Base-by-base conservation (phyloP, 2,329 filamentous ascomycete species). In the Aspergillus amoenus region DNA sequence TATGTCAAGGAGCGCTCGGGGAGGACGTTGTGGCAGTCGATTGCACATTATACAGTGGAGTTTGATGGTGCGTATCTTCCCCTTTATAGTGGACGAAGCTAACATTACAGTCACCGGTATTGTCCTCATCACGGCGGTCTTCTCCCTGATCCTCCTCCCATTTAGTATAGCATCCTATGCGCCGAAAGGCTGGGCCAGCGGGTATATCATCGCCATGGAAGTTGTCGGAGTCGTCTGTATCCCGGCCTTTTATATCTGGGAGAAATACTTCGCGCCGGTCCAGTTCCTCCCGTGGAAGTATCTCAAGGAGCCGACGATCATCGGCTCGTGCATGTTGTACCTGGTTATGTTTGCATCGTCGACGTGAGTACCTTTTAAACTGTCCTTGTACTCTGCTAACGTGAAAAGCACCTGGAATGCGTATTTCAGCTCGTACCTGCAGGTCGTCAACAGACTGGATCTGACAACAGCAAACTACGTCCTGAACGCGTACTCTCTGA, bases 71-170 rank as follows among this genome's bases (percentile, higher is more conserved):
- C 9, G 27, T 30, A 30, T 9, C 24, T 24, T 5, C 24, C 4
- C 7, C 7, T 24, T 24, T 24, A 18, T 18, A 18, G 18, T 18
- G 18, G 18, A 18, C 18, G 18, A 18, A 18, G 18, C 27, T 30
- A 30, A 30, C 9, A 30, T 12, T 3, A 30, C 3, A 30, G 68
- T 67, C 11, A 54, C 70, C 24, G 70, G 71, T 13, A 63, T 69
- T 17, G 60, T 70, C 18, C 54, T 73, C 15, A 61, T 71, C 17
- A 66, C 68, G 41, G 63, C 62, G 2, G 69, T 61, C 8, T 69
- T 70, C 46, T 60, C 66, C 41, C 61, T 71, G 3, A 61, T 73
- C 48, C 58, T 73, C 1, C 61, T 71, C 11, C 66, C 71, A 0
- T 63, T 73, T 18, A 70, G 62, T 32, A 49, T 72, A 17, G 59